Evolutionary conservation across 345 rosid species (phyloP).

Genomic region (Tarenaya hassleriana): DNA sequence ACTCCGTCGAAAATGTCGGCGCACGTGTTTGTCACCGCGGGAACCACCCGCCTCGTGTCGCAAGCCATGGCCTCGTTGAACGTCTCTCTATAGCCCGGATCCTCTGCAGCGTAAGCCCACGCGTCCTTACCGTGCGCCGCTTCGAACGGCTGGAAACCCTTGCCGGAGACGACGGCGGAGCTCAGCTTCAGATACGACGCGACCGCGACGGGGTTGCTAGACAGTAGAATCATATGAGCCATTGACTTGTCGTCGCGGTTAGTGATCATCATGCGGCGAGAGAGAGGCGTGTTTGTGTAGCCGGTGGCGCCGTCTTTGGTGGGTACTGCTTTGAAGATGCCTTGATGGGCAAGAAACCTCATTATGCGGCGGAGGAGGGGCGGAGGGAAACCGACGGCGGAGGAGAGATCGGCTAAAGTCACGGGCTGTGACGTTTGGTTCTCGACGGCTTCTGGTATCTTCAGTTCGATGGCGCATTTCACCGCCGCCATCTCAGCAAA

Average conservation of each 20-base stretch:
- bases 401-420: slow-evolving; percentile 44
- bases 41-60: slow-evolving; percentile 35
- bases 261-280: too few species aligned
- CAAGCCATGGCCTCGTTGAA: slow-evolving; percentile 73
- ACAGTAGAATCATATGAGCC: slow-evolving; percentile 38
- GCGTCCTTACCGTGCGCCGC: slow-evolving; percentile 41
- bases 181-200: slow-evolving; percentile 53
- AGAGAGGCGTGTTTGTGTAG: slow-evolving; percentile 48
- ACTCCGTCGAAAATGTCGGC: slow-evolving; percentile 50
- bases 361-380: slow-evolving; percentile 50
- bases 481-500: slow-evolving; percentile 48
- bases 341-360: slow-evolving; percentile 53
- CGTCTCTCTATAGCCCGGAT: slow-evolving; percentile 34
- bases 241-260: too few species aligned
- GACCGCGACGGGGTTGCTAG: slow-evolving; percentile 45
- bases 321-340: slow-evolving; percentile 38
- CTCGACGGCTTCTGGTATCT: slow-evolving; percentile 56
- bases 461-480: slow-evolving; percentile 75
- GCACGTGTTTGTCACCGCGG: slow-evolving; percentile 33
- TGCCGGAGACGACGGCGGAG: slow-evolving; percentile 29
- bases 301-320: slow-evolving; percentile 21
- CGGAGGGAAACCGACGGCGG: slow-evolving; percentile 40
- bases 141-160: slow-evolving; percentile 35
- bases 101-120: slow-evolving; percentile 39
- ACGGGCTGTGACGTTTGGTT: slow-evolving; percentile 38